Evolutionary conservation across 2,329 filamentous ascomycete genomes (phyloP), one percentile per base, ranked within the genome.

Genomic region (Rachicladosporium sp.): DNA sequence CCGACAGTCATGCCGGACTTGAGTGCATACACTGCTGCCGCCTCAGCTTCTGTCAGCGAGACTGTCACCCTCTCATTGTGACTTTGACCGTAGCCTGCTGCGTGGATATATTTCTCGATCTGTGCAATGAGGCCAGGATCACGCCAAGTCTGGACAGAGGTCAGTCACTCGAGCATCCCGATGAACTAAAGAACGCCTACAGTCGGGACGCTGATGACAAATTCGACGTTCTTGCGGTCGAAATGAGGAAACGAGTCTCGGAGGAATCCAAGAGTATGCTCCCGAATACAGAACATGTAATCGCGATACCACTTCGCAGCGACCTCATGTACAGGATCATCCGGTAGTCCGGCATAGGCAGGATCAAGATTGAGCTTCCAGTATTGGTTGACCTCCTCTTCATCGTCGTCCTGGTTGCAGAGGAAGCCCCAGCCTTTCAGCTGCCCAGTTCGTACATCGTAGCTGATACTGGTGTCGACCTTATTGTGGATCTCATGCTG

Each of bases 21-120:
- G 13, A 35, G 34, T 0, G 65, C 63, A 50, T 70, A 65, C 1
- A 73, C 67, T 19, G 69, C 70, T 2, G 70, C 69, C 4, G 70
- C 70, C 47, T 73, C 70, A 1, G 70, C 69, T 51, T 73, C 69
- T 0, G 70, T 73, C 10, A 73, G 53, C 0, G 66, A 67, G 36
- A 72, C 67, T 10, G 30, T 36, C 23, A 33, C 46, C 29, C 19
- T 37, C 30, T 41, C 39, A 10, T 29, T 21, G 7, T 53, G 31
- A 7, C 10, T 36, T 29, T 31, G 15, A 37, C 31, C 36, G 36
- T 13, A 37, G 2, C 41, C 43, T 27, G 44, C 46, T 21, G 9
- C 15, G 11, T 34, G 30, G 23, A 49, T 41, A n/a, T 44, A 31
- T 7, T 35, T 19, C 34, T 49, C 45, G 12, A 45, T 50, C 7